A percentile compares a stretch with the other conserved stretches of the same genome.
These are phyloP conservation scores for Vitis rotundifolia DNA, from an alignment of 164 flowering plant species.

Conservation along the genomic window DNA sequence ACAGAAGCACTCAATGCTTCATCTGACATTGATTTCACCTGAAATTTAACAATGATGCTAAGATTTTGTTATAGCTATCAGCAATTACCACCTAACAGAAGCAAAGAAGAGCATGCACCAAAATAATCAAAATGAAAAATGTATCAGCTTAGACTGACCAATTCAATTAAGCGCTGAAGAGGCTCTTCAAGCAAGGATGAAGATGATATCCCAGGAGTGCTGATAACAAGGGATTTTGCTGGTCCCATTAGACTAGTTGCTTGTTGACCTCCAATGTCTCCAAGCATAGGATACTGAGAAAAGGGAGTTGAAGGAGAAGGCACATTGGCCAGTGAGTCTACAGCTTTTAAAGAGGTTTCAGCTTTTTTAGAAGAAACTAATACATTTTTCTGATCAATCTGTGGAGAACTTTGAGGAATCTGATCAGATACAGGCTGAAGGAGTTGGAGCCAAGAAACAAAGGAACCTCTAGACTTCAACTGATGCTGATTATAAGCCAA, in stretches of 20 bases:
- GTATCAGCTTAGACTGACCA: constrained; percentile 44
- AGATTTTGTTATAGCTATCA: not conserved
- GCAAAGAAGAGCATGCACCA: too few relatives aligned
- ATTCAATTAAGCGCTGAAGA: constrained; percentile 74
- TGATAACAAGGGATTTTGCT: constrained; percentile 72
- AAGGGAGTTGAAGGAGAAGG: constrained; percentile 86
- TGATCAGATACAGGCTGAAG: constrained; percentile 74
- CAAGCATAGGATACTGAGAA: constrained; percentile 87
- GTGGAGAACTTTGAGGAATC: constrained; percentile 77
- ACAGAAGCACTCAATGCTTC: constrained; percentile 68
- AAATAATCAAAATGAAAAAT: not conserved
- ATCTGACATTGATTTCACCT: constrained; percentile 76
- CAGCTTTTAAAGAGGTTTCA: constrained; percentile 75
- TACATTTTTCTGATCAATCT: constrained; percentile 76
- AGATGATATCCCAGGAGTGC: constrained; percentile 92
- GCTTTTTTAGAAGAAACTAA: constrained; percentile 47
- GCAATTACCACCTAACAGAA: too few relatives aligned
- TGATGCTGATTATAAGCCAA: constrained; percentile 47
- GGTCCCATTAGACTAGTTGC: constrained; percentile 29
- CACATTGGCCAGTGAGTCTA: constrained; percentile 70
- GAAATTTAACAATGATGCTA: constrained; percentile 9
- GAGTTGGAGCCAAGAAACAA: constrained; percentile 67
- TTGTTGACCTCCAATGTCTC: constrained; percentile 59
- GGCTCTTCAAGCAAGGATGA: constrained; percentile 90
- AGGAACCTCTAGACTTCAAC: constrained; percentile 57